Conservation (phyloP, 2,329 filamentous ascomycete species). For the Aspergillus clavatus region DNA sequence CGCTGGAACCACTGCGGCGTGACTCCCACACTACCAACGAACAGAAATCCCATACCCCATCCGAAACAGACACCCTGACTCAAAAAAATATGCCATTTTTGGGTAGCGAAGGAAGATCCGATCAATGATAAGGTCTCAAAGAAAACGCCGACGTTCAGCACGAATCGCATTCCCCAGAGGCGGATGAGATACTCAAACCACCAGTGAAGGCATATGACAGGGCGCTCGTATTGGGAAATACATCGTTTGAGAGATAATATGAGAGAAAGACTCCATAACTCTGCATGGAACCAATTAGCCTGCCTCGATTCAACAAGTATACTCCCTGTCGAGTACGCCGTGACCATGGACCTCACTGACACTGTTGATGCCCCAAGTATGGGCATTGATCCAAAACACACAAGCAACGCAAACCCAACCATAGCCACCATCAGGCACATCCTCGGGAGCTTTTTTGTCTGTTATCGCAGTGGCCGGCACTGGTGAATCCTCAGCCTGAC, state of each 20-base stretch:
- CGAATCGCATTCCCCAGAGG: conserved; percentile 49
- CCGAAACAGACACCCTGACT: conserved; percentile 59
- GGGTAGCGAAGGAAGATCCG: conserved; percentile 51
- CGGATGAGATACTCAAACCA: conserved; percentile 55
- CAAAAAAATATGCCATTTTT: conserved; percentile 59
- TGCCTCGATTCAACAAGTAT: neutral
- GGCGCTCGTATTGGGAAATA: conserved; percentile 51
- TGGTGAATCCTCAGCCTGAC: conserved; percentile 5
- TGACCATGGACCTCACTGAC: conserved; percentile 32
- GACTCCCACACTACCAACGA: conserved; percentile 53
- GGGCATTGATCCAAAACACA: conserved; percentile 58
- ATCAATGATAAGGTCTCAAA: conserved; percentile 53
- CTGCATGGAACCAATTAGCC: conserved; percentile 17
- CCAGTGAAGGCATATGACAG: conserved; percentile 59
- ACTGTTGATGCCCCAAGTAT: conserved; percentile 72
- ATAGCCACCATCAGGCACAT: conserved; percentile 53
- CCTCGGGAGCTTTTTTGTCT: conserved; percentile 30
- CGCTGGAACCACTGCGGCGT: conserved; percentile 60
- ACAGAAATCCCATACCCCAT: conserved; percentile 59
- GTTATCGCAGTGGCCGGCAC: conserved; percentile 12
- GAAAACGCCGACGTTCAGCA: conserved; percentile 53
- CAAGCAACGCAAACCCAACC: conserved; percentile 58
- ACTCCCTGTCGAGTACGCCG: neutral
- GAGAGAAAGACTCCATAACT: conserved; percentile 57
- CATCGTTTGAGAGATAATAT: conserved; percentile 52